Evolutionary conservation across 345 rosid species (phyloP), one percentile per base, ranked within the genome.

Genomic region (Capsella bursapastoris): DNA sequence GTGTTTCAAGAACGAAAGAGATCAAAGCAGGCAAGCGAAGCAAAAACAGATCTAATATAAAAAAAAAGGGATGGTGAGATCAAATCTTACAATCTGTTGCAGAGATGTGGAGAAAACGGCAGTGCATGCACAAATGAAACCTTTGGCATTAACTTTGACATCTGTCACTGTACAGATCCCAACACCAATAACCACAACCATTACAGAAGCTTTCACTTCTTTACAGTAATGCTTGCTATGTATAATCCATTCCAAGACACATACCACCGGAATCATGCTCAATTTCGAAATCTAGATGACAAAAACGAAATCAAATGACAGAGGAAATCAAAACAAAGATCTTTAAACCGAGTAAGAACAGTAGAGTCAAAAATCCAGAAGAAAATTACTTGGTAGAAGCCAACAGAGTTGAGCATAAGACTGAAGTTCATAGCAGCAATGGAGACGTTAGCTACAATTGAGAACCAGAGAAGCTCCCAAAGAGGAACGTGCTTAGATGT

Each of bases 381-480:
- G 1, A 11, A 16, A 22, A 43, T 11, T 58, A 89, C 98, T 68
- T 93, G 98, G 43, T 94, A 94, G 81, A 94, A 94, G 22, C 96
- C 97, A 50, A 91, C 96, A 32, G 98, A 93, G 83, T 93, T 93
- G 40, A 93, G 87, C 98, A 93, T 89, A 62, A 93, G 96, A 66
- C 98, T 93, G 37, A 93, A 76, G 81, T 91, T 93, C 98, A 93
- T 93, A 58, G 91, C 91, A 1, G 95, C 81, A 27, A 93, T 93
- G 22, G 98, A 93, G 68, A 71, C 80, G 48, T 93, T 93, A 57
- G 98, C 98, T 10, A 93, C 87, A 4, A 89, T 37, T 0, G 97
- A 89, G 84, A 93, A 93, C 98, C 98, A 93, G 9, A 93, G 83
- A 72, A 93, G 97, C 88, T 93, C 98, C 98, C 97, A 93, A 51